A percentile compares a stretch with the other conserved stretches of the same genome.
Evolutionary conservation across 148 eudicot species (phyloP).

Genomic region (Fagopyrum esculentum): DNA sequence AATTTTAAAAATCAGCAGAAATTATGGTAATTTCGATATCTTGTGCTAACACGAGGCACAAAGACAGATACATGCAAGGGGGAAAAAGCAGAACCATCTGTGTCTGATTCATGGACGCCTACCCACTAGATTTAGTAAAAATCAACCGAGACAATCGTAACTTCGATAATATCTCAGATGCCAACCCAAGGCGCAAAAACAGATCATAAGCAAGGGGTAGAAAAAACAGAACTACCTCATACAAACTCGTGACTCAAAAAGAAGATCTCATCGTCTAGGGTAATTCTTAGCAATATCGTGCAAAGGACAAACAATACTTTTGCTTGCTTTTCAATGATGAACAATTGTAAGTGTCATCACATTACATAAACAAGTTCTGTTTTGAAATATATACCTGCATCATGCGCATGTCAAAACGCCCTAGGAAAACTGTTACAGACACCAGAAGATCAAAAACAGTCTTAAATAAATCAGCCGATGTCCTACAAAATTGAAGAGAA

Average conservation of each 20-base stretch:
- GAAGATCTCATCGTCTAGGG: neutral
- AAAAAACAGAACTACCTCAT: neutral
- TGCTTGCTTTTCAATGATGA: neutral
- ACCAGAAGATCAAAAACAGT: constrained; percentile 97
- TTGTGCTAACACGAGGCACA: neutral
- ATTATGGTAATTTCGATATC: neutral
- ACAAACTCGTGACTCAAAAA: neutral
- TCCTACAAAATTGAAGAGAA: constrained; percentile 41
- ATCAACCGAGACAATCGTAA: neutral
- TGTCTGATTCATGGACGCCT: constrained; percentile 74
- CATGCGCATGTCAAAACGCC: constrained; percentile 99
- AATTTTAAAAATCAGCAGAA: neutral
- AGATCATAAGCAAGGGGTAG: neutral
- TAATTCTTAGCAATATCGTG: neutral
- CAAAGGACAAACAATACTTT: neutral
- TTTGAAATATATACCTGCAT: constrained; percentile 73
- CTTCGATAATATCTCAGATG: neutral
- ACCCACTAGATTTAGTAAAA: neutral
- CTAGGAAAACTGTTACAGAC: constrained; percentile 90
- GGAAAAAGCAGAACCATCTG: neutral
- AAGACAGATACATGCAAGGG: neutral
- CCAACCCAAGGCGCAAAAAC: neutral
- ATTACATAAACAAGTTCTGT: neutral
- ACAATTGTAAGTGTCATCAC: neutral
- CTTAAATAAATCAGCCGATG: constrained; percentile 97